Evolutionary conservation across 2,329 filamentous ascomycete species (phyloP).

Genomic region (Aspergillus caelatus): DNA sequence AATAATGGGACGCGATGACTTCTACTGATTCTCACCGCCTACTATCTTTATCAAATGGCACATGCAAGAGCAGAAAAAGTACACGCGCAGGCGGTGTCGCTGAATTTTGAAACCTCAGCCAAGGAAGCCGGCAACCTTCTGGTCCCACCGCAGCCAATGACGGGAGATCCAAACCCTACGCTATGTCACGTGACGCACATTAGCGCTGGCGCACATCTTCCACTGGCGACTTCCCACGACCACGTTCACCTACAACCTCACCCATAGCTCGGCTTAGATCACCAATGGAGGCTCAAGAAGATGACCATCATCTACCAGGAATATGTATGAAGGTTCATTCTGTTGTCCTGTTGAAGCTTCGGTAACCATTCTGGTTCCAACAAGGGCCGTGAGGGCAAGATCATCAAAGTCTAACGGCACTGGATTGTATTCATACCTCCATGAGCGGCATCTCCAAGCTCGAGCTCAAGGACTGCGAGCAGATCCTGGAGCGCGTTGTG

Average conservation of each 20-base stretch:
- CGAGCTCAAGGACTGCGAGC: neutral
- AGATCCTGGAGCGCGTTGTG: conserved; percentile 43
- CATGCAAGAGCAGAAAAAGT: neutral
- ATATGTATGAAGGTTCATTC: neutral
- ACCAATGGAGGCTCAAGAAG: neutral
- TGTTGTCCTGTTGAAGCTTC: neutral
- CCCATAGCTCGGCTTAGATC: conserved; percentile 34
- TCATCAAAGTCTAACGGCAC: conserved; percentile 55
- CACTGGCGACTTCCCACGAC: conserved; percentile 17
- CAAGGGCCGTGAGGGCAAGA: conserved; percentile 98
- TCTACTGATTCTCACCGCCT: neutral
- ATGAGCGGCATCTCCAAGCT: neutral
- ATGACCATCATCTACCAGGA: neutral
- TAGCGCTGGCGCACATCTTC: conserved; percentile 23
- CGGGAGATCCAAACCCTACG: conserved; percentile 20
- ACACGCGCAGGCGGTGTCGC: conserved; percentile 6
- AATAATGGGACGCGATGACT: neutral
- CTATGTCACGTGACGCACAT: conserved; percentile 36
- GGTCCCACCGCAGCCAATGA: conserved; percentile 19
- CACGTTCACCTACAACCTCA: conserved; percentile 54
- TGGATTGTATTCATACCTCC: neutral
- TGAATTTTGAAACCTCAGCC: no score
- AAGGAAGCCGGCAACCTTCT: neutral
- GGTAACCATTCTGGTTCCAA: conserved; percentile 68
- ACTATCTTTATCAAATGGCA: neutral